Conservation (phyloP, 83 land plant genomes). For the Picea engelmannii region DNA sequence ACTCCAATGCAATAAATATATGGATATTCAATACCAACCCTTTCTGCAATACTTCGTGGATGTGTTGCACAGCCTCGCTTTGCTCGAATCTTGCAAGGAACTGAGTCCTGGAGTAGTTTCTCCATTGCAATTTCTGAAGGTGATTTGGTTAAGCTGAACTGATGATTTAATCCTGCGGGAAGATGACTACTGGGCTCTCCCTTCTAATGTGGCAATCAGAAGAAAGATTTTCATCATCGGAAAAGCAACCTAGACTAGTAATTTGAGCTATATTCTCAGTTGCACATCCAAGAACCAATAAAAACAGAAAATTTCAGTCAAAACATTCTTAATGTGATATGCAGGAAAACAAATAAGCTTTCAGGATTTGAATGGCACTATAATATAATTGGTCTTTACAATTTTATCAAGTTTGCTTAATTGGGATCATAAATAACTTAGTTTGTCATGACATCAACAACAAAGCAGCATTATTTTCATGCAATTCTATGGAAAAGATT, state of each 20-base stretch:
- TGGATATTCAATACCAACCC: constrained; percentile 24
- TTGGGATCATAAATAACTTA: not conserved
- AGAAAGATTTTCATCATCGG: not conserved
- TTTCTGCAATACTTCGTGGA: constrained; percentile 68
- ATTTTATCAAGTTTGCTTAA: not conserved
- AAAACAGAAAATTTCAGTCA: not conserved
- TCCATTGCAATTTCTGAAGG: constrained; percentile 24
- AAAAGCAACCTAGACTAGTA: constrained; percentile 7
- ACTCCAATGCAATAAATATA: not conserved
- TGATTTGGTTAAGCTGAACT: constrained; percentile 28
- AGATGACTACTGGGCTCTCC: constrained; percentile 28
- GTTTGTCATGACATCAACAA: not conserved
- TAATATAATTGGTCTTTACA: not conserved
- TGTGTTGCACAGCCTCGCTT: constrained; percentile 69
- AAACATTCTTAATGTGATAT: not conserved
- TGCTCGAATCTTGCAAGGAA: constrained; percentile 51
- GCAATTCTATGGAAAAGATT: too few relatives aligned
- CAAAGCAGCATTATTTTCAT: too few relatives aligned
- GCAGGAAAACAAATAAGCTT: not conserved
- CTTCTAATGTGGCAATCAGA: constrained; percentile 25
- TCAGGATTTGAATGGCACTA: not conserved
- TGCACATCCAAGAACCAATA: constrained; percentile 1
- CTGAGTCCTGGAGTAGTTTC: constrained; percentile 27
- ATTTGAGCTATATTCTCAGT: not conserved
- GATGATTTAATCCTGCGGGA: constrained; percentile 20